These are phyloP conservation scores for Lepraria neglecta DNA, from an alignment of 495 filamentous ascomycete genomes.

Conservation along the genomic window DNA sequence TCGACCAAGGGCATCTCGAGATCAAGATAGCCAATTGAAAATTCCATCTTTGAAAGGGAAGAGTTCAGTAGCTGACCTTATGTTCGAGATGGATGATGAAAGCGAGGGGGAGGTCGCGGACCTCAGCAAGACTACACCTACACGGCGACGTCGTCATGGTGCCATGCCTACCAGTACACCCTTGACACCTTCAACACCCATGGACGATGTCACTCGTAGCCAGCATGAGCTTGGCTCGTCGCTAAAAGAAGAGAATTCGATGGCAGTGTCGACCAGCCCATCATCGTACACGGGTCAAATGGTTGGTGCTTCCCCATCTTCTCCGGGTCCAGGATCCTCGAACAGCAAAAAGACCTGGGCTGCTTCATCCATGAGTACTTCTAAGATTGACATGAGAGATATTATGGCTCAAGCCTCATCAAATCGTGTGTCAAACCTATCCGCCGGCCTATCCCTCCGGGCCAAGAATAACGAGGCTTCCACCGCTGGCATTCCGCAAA, in stretches of 20 bases:
- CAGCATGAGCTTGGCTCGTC: conserved; percentile 27
- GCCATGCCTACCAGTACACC: neutral
- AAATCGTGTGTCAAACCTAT: conserved; percentile 59
- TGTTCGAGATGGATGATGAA: conserved; percentile 95
- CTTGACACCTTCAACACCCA: conserved; percentile 2
- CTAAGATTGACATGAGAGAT: conserved; percentile 71
- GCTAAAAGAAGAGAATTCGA: conserved; percentile 33
- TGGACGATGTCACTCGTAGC: conserved; percentile 9
- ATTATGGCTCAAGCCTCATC: conserved; percentile 75
- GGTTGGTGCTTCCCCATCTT: neutral
- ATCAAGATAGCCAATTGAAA: conserved; percentile 38
- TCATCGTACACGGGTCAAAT: conserved; percentile 3
- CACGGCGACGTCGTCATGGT: neutral
- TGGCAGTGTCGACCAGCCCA: conserved; percentile 24
- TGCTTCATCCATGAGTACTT: conserved; percentile 44
- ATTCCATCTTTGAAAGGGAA: conserved; percentile 60
- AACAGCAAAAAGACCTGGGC: conserved; percentile 51
- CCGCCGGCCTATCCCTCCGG: conserved; percentile 56
- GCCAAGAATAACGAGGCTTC: conserved; percentile 32
- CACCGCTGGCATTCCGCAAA: conserved; percentile 24
- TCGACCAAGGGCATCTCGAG: conserved; percentile 43
- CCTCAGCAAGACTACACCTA: conserved; percentile 8
- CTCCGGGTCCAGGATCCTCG: conserved; percentile 9
- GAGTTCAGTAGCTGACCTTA: conserved; percentile 64
- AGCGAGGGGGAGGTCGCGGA: conserved; percentile 22